phyloP scores from a whole-genome alignment of 768 basidiomycete genomes.

The Lactifluus rugatus region DNA sequence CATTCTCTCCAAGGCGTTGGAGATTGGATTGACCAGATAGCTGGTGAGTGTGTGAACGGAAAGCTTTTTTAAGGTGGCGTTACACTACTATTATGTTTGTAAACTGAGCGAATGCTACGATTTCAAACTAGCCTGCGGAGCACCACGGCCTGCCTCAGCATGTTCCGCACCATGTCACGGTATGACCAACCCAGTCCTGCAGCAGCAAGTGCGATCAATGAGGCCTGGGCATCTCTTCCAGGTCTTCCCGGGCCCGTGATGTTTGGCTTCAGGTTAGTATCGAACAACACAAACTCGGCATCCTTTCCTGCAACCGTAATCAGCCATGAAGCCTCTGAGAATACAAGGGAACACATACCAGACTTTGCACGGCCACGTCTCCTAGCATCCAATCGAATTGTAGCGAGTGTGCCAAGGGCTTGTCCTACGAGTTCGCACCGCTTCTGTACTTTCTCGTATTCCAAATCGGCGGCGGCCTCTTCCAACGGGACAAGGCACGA shows the following conservation, averaged over 20 bases:
- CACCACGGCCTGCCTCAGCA: not conserved
- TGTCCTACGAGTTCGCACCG: not conserved
- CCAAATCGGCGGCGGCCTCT: not conserved
- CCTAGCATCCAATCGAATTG: conserved; percentile 1
- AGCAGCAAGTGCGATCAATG: not conserved
- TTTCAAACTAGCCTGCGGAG: not conserved
- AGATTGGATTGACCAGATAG: no score
- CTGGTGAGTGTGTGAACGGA: no score
- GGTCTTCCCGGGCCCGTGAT: not conserved
- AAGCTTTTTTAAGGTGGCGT: no score
- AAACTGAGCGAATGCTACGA: no score
- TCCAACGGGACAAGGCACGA: not conserved
- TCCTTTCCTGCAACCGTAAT: not conserved
- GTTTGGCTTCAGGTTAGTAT: not conserved
- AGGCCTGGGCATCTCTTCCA: not conserved
- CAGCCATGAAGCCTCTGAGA: not conserved
- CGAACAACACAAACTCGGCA: not conserved
- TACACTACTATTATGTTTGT: no score
- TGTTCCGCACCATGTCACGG: not conserved
- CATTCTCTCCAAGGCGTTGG: no score
- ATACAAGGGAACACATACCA: not conserved
- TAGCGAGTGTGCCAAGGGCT: not conserved
- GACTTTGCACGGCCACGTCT: not conserved
- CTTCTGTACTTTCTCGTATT: not conserved
- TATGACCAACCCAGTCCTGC: not conserved